Base-by-base conservation (phyloP, 2,329 filamentous ascomycete species). In the Pestalotiopsis sp. region DNA sequence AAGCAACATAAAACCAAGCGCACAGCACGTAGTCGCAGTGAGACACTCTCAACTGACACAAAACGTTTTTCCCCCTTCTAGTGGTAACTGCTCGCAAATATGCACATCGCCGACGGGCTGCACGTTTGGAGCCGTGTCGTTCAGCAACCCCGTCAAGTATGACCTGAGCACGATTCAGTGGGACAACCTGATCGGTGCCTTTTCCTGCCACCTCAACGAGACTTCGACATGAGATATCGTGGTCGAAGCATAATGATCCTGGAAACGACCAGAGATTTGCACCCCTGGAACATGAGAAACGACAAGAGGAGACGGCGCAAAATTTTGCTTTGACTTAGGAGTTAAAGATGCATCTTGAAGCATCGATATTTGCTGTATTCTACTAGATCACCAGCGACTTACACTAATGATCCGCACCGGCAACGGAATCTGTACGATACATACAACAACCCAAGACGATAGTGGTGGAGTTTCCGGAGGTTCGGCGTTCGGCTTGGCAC, bases 101-200 rank as follows among this genome's bases (percentile, higher is more conserved):
- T 88, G 86, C 80, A 83, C 66, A 4, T 86, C 85, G 61, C 85
- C 85, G 2, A 83, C 82, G 59, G 86, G 86, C 45, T 88, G 86
- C 77, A 87, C 85, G 0, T 81, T 85, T 69, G 86, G 85, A 45
- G 73, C 79, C 7, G 79, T 88, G 63, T 80, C 81, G 72, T 87
- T 82, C 71, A 72, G 76, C 70, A 84, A 82, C 73, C 73, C 78
- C 68, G 67, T 85, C 79, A 87, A 86, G 77, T 83, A 79, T 75
- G 80, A 88, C 73, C 73, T 88, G 65, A 77, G 79, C 31, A 78
- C 77, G 36, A 82, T 85, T 60, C 68, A 76, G 61, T 88, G 86
- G 86, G 75, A 84, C 61, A 78, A 68, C n/a, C 72, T 74, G 13
- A 77, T 83, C 68, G 68, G 73, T 66, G 80, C 80, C 23, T 83